Base-by-base conservation (phyloP, 192 early-diverging fungal species). In the Kickxella alabastrina region DNA sequence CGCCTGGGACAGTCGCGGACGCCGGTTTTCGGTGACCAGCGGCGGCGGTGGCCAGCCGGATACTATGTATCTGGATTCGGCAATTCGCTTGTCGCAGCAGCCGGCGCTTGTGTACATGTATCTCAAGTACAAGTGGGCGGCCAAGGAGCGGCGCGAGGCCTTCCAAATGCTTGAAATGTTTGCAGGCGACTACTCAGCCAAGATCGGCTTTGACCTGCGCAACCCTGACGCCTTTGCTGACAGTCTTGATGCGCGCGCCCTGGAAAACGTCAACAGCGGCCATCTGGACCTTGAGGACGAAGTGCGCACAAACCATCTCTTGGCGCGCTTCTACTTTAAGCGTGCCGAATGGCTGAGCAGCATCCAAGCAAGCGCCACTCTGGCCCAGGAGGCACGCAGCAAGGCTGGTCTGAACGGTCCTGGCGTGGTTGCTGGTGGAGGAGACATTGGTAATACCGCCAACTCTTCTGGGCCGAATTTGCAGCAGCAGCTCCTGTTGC, bases 311-410 rank as follows among this genome's bases (percentile, higher is more conserved):
- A 23, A 48, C 28, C 28, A 27, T 4, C 8, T 48, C 29, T 75
- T 91, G 43, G 85, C 88, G 10, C 79, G 89, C 21, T 96, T 95
- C 64, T 92, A 95, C 70, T 80, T 92, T 29, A 93, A 94, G 68
- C 82, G 88, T 41, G 96, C 93, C 28, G 92, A 99, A 71, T 99
- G 96, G 96, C 89, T 97, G 17, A 59, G 47, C 40, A 67, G 49
- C 21, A 43, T 74, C 13, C 58, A 66, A 52, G 61, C 64, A 21
- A 55, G 42, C 5, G 49, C 43, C 23, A 18, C 32, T 15, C 44
- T 71, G 52, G 52, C 52, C 0, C 61, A 52, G 15, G 39, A 59
- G 34, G 68, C 61, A 13, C 56, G 46, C 18, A 36, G 36, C 13
- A 65, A 60, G 61, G 61, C 68, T 3, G 45, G 56, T 1, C 23